phyloP scores from a whole-genome alignment of 1,139 yeast genomes.

The Protomyces inouyei region DNA sequence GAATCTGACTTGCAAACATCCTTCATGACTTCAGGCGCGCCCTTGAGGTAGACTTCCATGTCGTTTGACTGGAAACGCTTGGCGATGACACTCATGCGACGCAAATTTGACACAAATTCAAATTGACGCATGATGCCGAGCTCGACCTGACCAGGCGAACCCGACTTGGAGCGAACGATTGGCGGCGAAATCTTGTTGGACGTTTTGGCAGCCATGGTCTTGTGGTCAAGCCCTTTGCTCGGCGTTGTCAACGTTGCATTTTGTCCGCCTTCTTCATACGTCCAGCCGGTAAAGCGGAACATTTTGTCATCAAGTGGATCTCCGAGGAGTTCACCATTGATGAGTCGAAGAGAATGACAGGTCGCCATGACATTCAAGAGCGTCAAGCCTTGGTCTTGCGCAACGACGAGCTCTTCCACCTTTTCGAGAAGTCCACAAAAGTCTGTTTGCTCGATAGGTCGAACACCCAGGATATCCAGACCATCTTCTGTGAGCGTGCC shows the following conservation, averaged over 20 bases:
- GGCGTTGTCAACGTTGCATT: constrained; percentile 28
- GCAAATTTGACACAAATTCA: constrained; percentile 76
- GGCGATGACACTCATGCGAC: constrained; percentile 86
- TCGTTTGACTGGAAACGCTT: constrained; percentile 39
- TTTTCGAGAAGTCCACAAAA: constrained; percentile 39
- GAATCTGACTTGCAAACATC: constrained; percentile 67
- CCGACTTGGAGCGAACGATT: constrained; percentile 2
- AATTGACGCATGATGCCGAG: constrained; percentile 63
- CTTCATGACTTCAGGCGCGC: constrained; percentile 95
- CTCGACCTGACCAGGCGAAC: constrained; percentile 33
- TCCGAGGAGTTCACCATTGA: constrained; percentile 77
- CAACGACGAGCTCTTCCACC: constrained; percentile 20
- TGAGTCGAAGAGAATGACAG: constrained; percentile 78
- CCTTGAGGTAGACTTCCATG: constrained; percentile 65
- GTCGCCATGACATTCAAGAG: constrained; percentile 56
- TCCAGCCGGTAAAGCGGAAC: constrained; percentile 84
- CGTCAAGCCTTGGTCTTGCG: background rate
- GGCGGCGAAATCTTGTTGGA: constrained; percentile 25
- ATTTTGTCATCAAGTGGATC: constrained; percentile 90
- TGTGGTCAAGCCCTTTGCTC: constrained; percentile 44
- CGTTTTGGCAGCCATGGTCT: constrained; percentile 36
- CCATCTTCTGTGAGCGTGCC: constrained; percentile 98
- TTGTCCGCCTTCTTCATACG: constrained; percentile 53
- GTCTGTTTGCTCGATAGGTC: constrained; percentile 48
- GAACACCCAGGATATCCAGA: constrained; percentile 83